A percentile compares a stretch with the other conserved stretches of the same genome.
phyloP scores from a whole-genome alignment of 495 filamentous ascomycete genomes.

The Apodospora peruviana region DNA sequence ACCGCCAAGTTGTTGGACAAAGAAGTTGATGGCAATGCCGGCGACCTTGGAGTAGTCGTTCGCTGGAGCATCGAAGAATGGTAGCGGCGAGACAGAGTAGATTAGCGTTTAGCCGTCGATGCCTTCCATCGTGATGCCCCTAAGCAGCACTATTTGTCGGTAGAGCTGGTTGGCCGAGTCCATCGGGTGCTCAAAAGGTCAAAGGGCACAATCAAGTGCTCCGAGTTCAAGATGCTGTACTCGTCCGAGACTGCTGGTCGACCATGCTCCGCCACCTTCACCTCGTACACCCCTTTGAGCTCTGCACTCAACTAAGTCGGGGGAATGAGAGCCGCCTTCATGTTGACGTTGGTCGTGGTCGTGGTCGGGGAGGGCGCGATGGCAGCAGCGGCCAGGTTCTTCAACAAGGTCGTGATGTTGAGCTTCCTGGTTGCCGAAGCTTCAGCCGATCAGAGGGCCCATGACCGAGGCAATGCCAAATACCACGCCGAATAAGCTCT shows the following conservation, averaged over 20 bases:
- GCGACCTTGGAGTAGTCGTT: conserved; percentile 53
- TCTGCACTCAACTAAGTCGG: too few species aligned
- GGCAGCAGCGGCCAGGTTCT: conserved; percentile 58
- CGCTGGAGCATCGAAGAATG: conserved; percentile 57
- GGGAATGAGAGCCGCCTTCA: too few species aligned
- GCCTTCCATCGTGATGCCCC: too few species aligned
- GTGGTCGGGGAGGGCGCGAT: conserved; percentile 43
- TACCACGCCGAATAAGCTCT: conserved; percentile 51
- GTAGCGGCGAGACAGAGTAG: conserved; percentile 65
- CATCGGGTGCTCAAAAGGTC: too few species aligned
- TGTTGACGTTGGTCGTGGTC: conserved; percentile 54
- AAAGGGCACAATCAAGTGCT: too few species aligned
- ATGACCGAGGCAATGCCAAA: conserved; percentile 47
- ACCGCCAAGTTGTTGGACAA: conserved; percentile 60
- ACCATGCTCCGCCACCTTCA: too few species aligned
- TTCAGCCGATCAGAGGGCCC: conserved; percentile 44
- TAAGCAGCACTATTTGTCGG: too few species aligned
- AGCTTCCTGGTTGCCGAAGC: conserved; percentile 38
- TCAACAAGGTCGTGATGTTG: conserved; percentile 60
- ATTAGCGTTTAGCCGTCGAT: too few species aligned
- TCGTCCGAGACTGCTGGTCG: too few species aligned
- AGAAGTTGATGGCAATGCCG: conserved; percentile 59
- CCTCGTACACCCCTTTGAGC: too few species aligned
- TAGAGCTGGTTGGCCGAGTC: too few species aligned
- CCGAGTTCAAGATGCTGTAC: too few species aligned